Percentiles rank a stretch among this genome's conserved stretches.
Evolutionary conservation across 345 rosid species (phyloP).

Genomic region (Salix udensis): DNA sequence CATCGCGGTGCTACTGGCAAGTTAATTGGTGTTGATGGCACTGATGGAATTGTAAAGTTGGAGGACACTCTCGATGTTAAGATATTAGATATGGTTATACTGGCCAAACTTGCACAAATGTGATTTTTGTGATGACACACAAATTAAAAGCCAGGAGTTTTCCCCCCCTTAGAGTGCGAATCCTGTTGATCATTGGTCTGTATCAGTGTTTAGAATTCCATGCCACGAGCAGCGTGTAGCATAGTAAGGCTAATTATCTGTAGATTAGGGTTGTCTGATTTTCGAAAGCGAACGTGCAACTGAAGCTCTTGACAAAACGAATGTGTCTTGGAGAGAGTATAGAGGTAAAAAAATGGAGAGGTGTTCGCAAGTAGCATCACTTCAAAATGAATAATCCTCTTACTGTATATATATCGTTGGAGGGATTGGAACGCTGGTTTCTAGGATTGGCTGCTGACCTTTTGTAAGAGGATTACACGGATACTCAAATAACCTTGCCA

Average conservation of each 20-base stretch:
- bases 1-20: constrained; percentile 83
- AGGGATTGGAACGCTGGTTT: too few species aligned
- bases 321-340: too few species aligned
- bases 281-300: too few species aligned
- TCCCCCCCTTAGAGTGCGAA: background rate
- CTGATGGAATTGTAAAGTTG: constrained; percentile 81
- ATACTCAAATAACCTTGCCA: too few species aligned
- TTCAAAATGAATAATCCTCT: too few species aligned
- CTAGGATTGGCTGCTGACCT: too few species aligned
- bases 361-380: too few species aligned
- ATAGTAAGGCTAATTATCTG: background rate
- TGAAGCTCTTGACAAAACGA: too few species aligned
- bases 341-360: too few species aligned
- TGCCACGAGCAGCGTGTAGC: background rate
- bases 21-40: constrained; percentile 85
- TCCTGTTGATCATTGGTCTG: background rate
- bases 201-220: background rate
- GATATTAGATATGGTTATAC: constrained; percentile 72
- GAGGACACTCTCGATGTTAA: constrained; percentile 85
- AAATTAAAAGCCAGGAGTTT: background rate
- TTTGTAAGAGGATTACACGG: too few species aligned
- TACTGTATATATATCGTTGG: too few species aligned
- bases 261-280: background rate
- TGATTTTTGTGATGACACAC: background rate
- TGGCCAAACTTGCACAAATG: constrained; percentile 52